A percentile compares a stretch with the other conserved stretches of the same genome.
phyloP scores from a whole-genome alignment of 2,329 filamentous ascomycete species.

The Calonectria montana region DNA sequence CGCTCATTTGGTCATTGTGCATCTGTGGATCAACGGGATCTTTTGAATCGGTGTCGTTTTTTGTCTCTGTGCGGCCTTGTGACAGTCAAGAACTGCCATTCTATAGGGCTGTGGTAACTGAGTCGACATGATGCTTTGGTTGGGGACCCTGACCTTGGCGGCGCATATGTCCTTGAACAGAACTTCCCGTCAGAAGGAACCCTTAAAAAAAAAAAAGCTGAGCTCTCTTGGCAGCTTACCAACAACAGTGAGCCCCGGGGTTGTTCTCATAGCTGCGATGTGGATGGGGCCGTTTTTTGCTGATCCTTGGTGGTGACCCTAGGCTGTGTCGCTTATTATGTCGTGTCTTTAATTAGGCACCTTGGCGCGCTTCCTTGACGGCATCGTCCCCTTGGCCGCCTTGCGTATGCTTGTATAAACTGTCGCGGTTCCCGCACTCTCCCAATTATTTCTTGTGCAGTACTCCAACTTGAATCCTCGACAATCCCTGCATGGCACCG shows the following conservation, averaged over 20 bases:
- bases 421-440: neutral
- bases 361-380: neutral
- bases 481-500: neutral
- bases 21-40: neutral
- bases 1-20: neutral
- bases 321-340: conserved; percentile 38
- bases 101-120: conserved; percentile 6
- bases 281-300: conserved; percentile 25
- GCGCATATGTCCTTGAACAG: neutral
- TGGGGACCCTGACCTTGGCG: neutral
- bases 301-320: conserved; percentile 32
- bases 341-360: conserved; percentile 17
- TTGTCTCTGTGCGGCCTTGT: neutral
- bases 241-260: conserved; percentile 2
- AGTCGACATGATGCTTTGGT: neutral
- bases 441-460: neutral
- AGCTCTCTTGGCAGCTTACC: conserved; percentile 4
- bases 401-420: neutral
- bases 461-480: neutral
- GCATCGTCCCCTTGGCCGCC: neutral
- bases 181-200: neutral
- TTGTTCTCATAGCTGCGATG: conserved; percentile 1
- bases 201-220: neutral
- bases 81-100: neutral
- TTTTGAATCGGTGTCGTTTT: neutral